These are phyloP conservation scores for Fusarium dimerum DNA, from an alignment of 2,329 filamentous ascomycete genomes.

Conservation along the genomic window DNA sequence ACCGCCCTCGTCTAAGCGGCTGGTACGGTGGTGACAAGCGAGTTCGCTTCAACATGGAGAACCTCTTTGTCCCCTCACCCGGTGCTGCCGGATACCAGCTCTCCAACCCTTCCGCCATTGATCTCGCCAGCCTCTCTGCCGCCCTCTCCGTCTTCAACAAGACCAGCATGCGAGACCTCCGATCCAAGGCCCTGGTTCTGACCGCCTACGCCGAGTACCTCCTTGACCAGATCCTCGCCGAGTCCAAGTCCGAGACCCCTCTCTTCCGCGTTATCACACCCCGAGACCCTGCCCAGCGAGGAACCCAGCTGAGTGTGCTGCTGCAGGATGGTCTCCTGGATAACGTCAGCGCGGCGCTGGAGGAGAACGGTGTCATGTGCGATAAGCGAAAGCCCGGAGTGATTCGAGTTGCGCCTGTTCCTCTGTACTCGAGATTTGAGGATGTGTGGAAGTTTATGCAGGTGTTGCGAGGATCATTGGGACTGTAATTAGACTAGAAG, in stretches of 20 bases:
- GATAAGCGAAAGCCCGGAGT: constrained; percentile 87
- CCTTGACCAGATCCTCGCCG: constrained; percentile 48
- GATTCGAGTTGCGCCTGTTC: constrained; percentile 79
- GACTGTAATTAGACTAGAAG: constrained; percentile 13
- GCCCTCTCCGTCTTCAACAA: constrained; percentile 73
- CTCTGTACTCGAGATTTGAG: constrained; percentile 78
- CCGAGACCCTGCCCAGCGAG: constrained; percentile 64
- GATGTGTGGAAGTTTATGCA: constrained; percentile 63
- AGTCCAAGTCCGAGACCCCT: constrained; percentile 30
- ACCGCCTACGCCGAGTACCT: constrained; percentile 77
- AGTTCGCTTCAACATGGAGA: constrained; percentile 81
- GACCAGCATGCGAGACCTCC: constrained; percentile 68
- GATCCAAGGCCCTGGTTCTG: constrained; percentile 69
- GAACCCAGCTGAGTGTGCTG: constrained; percentile 77
- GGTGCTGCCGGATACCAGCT: constrained; percentile 82
- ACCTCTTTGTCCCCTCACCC: constrained; percentile 72
- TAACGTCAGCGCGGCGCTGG: constrained; percentile 61
- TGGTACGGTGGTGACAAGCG: constrained; percentile 87
- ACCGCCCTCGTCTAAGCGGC: constrained; percentile 69
- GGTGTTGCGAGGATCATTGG: constrained; percentile 38
- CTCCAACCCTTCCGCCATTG: constrained; percentile 79
- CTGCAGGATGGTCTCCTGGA: constrained; percentile 71
- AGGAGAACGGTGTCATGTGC: constrained; percentile 70
- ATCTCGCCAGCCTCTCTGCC: constrained; percentile 73
- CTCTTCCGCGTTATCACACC: constrained; percentile 71